Evolutionary conservation across 345 rosid species (phyloP), one percentile per base, ranked within the genome.

Genomic region (Dimocarpus longan): DNA sequence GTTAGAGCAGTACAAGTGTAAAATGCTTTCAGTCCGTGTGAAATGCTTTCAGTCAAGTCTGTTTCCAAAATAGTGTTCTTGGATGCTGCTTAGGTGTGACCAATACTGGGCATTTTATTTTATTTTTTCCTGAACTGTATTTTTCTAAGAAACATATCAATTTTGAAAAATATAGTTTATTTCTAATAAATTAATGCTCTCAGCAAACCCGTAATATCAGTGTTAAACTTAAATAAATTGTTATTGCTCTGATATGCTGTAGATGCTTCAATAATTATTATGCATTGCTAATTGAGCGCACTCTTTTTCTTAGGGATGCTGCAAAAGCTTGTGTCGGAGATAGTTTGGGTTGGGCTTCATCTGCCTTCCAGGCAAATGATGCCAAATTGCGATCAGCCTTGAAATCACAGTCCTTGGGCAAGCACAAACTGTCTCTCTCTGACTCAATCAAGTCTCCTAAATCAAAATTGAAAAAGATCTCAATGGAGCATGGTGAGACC

Each of bases 401-500:
- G 16, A 93, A 91, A 81, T 71, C 79, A 43, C 90, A 80, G 79
- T 73, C 87, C 70, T 80, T 89, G 82, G 99, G 98, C 60, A 97
- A 97, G 88, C 97, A 94, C 85, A 97, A 88, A 79, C 91, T 87
- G 22, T 28, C 86, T 0, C 70, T 73, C 54, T 74, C 90, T 2
- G 97, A 94, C 72, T 70, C 91, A 26, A 42, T 70, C 60, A 94
- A 86, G 90, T 87, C 90, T 59, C 66, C 91, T 46, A 91, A 91
- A 80, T 85, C 88, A 52, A 97, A 94, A 82, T 69, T 77, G 64
- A 91, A 89, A 73, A 94, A 82, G 86, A 85, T 91, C 75, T 81
- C 84, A 73, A 24, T 37, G 15, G 94, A 87, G 75, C 89, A 80
- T 43, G 79, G 80, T 76, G 89, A 88, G 11, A 75, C 75, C 3